Evolutionary conservation across 306 rosid genomes (phyloP), one percentile per base, ranked within the genome.

Genomic region (Quercus wislizeni): DNA sequence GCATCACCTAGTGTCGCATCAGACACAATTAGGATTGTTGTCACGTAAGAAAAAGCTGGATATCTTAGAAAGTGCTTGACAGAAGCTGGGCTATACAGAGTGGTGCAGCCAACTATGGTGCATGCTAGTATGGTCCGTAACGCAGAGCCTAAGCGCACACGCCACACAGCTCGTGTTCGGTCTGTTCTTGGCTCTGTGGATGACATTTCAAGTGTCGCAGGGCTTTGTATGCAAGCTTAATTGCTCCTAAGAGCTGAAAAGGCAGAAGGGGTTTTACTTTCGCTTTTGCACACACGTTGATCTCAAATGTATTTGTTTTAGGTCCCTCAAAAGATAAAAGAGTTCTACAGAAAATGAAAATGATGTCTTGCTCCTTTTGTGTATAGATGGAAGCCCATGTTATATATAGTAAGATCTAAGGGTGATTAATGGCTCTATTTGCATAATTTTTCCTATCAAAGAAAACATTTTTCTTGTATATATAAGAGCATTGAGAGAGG

Each of bases 1-100:
- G 96, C 76, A 81, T 94, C 92, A 2, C 97, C 98, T 1, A 92
- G 86, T 2, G 91, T 81, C 15, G 92, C 90, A 35, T 90, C 93
- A 0, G 94, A 83, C n/a, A 86, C 84, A 27, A 94, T 74, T 0
- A 92, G 80, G 67, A 94, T 82, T 5, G 93, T 78, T 23, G 96
- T 90, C 31, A 87, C 70, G 64, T 94, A 94, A 0, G 92, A 85
- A 78, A 81, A 89, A 3, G 98, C 83, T 0, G 96, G 86, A 81
- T 80, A 94, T 2, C 89, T 18, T 10, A 94, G 46, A 61, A 89
- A 76, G 8, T 51, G 64, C 21, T 67, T 82, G n/a, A 90, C 58
- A 1, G 76, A 74, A 5, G 25, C 73, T 0, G 98, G 96, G 33
- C 90, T 82, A 33, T 89, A 87, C 52, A 92, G 69, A 30, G 85